Evolutionary conservation across 306 rosid species (phyloP).

Genomic region (Quercus berberidifolia): DNA sequence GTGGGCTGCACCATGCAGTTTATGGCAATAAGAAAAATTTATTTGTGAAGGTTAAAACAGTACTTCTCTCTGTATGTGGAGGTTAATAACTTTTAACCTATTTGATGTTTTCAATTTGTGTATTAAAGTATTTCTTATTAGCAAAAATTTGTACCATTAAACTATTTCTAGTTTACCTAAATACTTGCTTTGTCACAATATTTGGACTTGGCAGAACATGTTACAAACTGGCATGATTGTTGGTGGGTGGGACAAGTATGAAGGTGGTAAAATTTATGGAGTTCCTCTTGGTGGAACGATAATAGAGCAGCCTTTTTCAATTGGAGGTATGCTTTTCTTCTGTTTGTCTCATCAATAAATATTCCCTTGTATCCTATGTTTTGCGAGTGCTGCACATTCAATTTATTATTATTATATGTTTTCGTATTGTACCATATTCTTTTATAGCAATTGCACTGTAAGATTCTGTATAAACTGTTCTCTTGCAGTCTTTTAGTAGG

Average conservation of each 20-base stretch:
- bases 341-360: not conserved
- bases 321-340: constrained; percentile 63
- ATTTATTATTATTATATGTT: not conserved
- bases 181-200: constrained; percentile 9
- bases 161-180: not conserved
- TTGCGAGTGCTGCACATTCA: no score
- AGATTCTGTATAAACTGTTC: not conserved
- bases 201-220: constrained; percentile 58
- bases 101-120: not conserved
- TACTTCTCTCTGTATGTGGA: not conserved
- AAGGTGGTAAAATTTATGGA: constrained; percentile 89
- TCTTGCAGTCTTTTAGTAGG: not conserved
- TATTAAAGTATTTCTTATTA: not conserved
- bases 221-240: constrained; percentile 84
- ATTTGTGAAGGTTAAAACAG: not conserved
- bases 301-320: constrained; percentile 81
- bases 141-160: not conserved
- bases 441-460: not conserved
- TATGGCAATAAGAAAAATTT: not conserved
- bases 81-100: not conserved
- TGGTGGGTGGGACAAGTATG: constrained; percentile 97
- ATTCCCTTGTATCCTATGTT: not conserved
- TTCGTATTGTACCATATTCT: not conserved
- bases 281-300: constrained; percentile 93
- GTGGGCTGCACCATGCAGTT: not conserved